Evolutionary conservation across 2,329 filamentous ascomycete species (phyloP).

Genomic region (Nemania sp.): DNA sequence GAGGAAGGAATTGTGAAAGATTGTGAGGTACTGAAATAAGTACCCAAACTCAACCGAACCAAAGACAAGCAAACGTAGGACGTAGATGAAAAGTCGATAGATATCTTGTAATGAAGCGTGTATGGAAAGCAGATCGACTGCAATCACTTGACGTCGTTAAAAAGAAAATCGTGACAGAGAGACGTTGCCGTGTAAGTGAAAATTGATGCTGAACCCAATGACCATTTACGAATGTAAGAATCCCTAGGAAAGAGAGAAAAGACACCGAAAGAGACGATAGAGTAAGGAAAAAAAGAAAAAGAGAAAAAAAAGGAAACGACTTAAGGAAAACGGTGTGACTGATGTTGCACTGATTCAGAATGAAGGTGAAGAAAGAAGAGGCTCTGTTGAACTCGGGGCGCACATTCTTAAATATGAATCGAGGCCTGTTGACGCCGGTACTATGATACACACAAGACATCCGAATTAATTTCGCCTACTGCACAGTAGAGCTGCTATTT

Average conservation of each 20-base stretch:
- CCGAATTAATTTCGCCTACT: too few species aligned
- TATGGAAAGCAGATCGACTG: slow-evolving; percentile 22
- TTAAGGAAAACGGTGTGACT: slow-evolving; percentile 34
- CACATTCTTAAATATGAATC: slow-evolving; percentile 33
- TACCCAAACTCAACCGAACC: slow-evolving; percentile 13
- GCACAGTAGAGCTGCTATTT: slow-evolving; percentile 28
- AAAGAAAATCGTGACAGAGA: slow-evolving; percentile 12
- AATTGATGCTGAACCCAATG: slow-evolving; percentile 30
- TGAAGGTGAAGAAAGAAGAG: slow-evolving; percentile 28
- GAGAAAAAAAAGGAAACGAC: slow-evolving; percentile 34
- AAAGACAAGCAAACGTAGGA: slow-evolving; percentile 19
- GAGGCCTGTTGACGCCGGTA: slow-evolving; percentile 1
- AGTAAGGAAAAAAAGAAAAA: slow-evolving; percentile 30
- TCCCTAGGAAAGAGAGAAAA: slow-evolving; percentile 30
- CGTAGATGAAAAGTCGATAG: neutral
- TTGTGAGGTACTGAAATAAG: slow-evolving; percentile 30
- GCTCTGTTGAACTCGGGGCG: slow-evolving; percentile 2
- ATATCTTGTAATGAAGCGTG: slow-evolving; percentile 6
- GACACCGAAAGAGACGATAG: slow-evolving; percentile 32
- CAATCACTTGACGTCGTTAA: slow-evolving; percentile 16
- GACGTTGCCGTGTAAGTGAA: slow-evolving; percentile 25
- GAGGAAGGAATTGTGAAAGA: slow-evolving; percentile 40
- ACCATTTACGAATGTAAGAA: slow-evolving; percentile 26
- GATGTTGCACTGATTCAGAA: slow-evolving; percentile 26
- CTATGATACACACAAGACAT: neutral